phyloP scores from a whole-genome alignment of 2,329 filamentous ascomycete genomes.

The Eutypella sp. region DNA sequence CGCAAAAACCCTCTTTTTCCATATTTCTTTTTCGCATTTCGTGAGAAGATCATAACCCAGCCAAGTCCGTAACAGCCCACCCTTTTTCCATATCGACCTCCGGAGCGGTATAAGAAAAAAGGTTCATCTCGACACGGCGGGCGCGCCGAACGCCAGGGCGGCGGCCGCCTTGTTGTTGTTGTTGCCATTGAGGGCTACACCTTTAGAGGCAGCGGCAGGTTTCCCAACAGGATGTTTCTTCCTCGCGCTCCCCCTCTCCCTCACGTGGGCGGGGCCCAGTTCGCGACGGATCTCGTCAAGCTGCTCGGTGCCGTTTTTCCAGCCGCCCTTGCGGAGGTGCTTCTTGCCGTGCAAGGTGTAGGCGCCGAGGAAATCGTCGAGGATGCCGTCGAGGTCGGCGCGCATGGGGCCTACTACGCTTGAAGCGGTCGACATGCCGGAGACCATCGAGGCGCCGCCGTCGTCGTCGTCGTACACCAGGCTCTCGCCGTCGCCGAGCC shows the following conservation, averaged over 20 bases:
- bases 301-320: slow-evolving; percentile 78
- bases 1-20: no score
- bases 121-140: neutral
- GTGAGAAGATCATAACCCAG: no score
- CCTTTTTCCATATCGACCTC: no score
- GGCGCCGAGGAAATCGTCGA: slow-evolving; percentile 85
- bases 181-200: neutral
- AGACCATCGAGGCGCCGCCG: slow-evolving; percentile 39
- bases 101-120: no score
- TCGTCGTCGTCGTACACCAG: slow-evolving; percentile 34
- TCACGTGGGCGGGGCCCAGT: slow-evolving; percentile 69
- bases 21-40: no score
- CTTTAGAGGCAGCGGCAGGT: slow-evolving; percentile 6
- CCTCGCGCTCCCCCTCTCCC: no score
- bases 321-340: slow-evolving; percentile 72
- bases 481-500: slow-evolving; percentile 46
- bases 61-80: neutral
- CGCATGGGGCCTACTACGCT: slow-evolving; percentile 65
- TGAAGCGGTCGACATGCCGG: slow-evolving; percentile 55
- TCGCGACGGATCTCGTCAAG: slow-evolving; percentile 82
- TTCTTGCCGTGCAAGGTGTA: slow-evolving; percentile 70
- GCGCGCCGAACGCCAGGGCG: neutral
- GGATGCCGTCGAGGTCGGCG: slow-evolving; percentile 78
- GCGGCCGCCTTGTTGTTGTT: neutral
- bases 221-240: slow-evolving; percentile 16